Evolutionary conservation across 73 alveolate genomes (phyloP).

Genomic region (Tetrahymena borealis): DNA sequence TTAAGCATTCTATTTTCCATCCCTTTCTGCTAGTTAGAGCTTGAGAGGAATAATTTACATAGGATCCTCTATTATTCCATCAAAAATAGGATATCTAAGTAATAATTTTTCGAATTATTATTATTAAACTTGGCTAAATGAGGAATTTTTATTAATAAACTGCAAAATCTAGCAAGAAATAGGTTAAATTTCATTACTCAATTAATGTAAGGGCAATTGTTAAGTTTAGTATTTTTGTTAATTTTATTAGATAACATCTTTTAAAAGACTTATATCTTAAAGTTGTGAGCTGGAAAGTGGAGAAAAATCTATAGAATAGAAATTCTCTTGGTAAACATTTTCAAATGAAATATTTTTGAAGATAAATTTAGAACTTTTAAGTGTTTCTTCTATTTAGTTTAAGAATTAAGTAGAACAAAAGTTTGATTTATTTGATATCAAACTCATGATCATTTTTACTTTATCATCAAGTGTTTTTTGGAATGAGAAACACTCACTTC

Average conservation of each 20-base stretch:
- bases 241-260: neutral
- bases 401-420: neutral
- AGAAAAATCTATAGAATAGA: neutral
- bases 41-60: neutral
- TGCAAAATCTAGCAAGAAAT: neutral
- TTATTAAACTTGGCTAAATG: neutral
- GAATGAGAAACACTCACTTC: neutral
- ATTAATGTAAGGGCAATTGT: neutral
- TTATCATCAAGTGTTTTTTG: neutral
- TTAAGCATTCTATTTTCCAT: neutral
- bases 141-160: neutral
- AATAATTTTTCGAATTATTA: neutral
- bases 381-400: neutral
- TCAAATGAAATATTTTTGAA: neutral
- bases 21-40: neutral
- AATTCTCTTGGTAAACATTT: neutral
- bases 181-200: neutral
- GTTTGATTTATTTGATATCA: neutral
- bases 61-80: neutral
- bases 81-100: neutral
- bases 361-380: neutral
- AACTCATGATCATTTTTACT: neutral
- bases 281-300: neutral
- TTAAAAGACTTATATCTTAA: neutral
- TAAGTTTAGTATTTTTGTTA: neutral